Conservation (phyloP, 2,329 filamentous ascomycete genomes). For the Leptographium procerum region DNA sequence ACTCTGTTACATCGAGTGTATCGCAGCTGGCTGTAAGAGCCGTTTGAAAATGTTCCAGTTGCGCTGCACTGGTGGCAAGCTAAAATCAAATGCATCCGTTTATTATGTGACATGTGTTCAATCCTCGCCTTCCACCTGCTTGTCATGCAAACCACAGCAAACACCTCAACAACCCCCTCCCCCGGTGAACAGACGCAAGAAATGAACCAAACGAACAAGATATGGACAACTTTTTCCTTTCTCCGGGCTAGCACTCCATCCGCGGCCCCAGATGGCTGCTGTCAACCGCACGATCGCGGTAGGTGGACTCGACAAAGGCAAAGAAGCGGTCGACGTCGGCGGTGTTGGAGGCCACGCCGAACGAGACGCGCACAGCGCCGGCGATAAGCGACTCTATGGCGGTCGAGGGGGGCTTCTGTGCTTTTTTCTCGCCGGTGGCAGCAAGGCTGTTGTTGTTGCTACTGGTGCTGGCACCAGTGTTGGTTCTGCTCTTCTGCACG, state of each 20-base stretch:
- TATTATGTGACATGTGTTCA: no score
- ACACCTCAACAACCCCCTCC: background rate
- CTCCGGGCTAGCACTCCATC: slow-evolving; percentile 5
- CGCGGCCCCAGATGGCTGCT: slow-evolving; percentile 5
- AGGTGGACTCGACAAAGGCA: slow-evolving; percentile 20
- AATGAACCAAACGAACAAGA: no score
- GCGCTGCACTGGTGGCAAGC: no score
- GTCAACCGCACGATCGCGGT: slow-evolving; percentile 18
- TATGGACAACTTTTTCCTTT: no score
- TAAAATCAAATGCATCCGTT: no score
- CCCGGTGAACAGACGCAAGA: no score
- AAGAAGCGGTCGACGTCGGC: slow-evolving; percentile 25
- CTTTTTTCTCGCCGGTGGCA: background rate
- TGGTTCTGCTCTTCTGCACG: background rate
- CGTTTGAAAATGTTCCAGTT: no score
- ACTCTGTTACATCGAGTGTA: no score
- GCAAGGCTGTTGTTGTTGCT: background rate
- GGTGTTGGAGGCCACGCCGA: slow-evolving; percentile 25
- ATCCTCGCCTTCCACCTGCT: no score
- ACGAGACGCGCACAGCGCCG: slow-evolving; percentile 27
- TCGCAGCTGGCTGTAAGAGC: no score
- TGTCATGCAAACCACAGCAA: no score
- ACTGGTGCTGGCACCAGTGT: background rate
- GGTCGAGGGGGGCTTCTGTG: no score
- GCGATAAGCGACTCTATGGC: slow-evolving; percentile 5